These are phyloP conservation scores for Keqinozyma sinolaborantium DNA, from an alignment of 1,139 yeast species.

Conservation along the genomic window DNA sequence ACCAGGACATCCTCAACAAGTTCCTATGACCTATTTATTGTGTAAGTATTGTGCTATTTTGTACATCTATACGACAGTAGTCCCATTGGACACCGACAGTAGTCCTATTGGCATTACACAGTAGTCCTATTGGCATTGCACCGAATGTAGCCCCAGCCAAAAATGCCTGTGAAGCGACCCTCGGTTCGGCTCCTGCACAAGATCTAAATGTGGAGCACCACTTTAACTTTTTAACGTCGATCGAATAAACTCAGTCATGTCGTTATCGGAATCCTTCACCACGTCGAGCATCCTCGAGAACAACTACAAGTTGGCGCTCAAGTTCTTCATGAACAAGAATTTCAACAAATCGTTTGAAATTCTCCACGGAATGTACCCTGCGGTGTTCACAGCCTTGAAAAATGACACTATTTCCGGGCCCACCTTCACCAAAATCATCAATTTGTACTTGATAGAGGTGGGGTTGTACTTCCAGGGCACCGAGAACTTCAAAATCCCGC, in stretches of 20 bases:
- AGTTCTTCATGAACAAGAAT: slow-evolving; percentile 38
- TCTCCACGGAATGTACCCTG: slow-evolving; percentile 20
- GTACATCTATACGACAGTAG: too few species aligned
- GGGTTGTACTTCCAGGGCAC: slow-evolving; percentile 25
- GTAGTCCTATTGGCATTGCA: too few species aligned
- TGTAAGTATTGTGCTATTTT: too few species aligned
- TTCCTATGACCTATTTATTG: neutral
- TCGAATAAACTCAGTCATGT: too few species aligned
- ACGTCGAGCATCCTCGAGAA: slow-evolving; percentile 10
- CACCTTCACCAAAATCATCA: slow-evolving; percentile 30
- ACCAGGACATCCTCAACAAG: slow-evolving; percentile 4
- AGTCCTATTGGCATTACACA: too few species aligned
- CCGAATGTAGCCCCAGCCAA: too few species aligned
- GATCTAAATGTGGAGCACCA: too few species aligned
- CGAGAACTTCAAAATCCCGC: slow-evolving; percentile 12
- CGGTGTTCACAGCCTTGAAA: slow-evolving; percentile 18
- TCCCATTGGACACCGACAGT: too few species aligned
- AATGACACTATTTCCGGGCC: slow-evolving; percentile 24
- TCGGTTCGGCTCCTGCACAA: too few species aligned
- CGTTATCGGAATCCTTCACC: slow-evolving; percentile 8
- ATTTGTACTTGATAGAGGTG: slow-evolving; percentile 34
- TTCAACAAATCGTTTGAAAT: slow-evolving; percentile 31
- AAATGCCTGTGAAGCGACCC: too few species aligned
- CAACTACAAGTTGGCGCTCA: slow-evolving; percentile 32
- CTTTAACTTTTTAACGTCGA: too few species aligned